Evolutionary conservation across 2,329 filamentous ascomycete species (phyloP).

Genomic region (Curvularia eragrostidis): DNA sequence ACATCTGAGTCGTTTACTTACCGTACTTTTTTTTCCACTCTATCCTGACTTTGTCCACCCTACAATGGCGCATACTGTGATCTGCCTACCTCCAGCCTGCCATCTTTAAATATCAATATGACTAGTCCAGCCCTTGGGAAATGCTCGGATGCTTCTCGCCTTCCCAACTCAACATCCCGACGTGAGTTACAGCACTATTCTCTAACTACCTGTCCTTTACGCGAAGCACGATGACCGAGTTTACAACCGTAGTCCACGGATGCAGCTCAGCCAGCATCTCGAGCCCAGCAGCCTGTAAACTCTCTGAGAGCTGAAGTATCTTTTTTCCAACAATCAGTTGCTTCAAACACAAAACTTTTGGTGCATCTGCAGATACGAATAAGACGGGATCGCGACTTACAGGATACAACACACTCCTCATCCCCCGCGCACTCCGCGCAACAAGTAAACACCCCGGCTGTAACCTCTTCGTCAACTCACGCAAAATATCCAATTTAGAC

Average conservation of each 20-base stretch:
- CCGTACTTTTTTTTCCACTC: too few species aligned
- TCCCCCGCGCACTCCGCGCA: conserved; percentile 54
- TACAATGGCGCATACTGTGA: too few species aligned
- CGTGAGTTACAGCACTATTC: too few species aligned
- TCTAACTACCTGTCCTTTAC: conserved; percentile 26
- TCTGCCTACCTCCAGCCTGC: too few species aligned
- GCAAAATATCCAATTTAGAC: conserved; percentile 54
- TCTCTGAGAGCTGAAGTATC: conserved; percentile 50
- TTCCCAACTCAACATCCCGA: too few species aligned
- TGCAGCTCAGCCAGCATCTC: conserved; percentile 56
- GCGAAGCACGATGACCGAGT: conserved; percentile 55
- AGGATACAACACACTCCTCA: conserved; percentile 58
- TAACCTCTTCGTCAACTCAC: conserved; percentile 50
- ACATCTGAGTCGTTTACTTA: too few species aligned
- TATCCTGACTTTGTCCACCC: too few species aligned
- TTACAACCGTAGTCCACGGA: conserved; percentile 59
- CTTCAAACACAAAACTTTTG: not conserved
- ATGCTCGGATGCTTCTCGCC: too few species aligned
- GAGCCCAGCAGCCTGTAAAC: conserved; percentile 40
- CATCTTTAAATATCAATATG: too few species aligned
- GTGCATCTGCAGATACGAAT: not conserved
- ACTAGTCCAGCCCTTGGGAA: too few species aligned
- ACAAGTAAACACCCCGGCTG: conserved; percentile 55
- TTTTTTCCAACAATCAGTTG: conserved; percentile 15
- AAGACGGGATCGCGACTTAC: conserved; percentile 38